Conservation (phyloP, 768 basidiomycete species). For the Psilocybe tampanensis region DNA sequence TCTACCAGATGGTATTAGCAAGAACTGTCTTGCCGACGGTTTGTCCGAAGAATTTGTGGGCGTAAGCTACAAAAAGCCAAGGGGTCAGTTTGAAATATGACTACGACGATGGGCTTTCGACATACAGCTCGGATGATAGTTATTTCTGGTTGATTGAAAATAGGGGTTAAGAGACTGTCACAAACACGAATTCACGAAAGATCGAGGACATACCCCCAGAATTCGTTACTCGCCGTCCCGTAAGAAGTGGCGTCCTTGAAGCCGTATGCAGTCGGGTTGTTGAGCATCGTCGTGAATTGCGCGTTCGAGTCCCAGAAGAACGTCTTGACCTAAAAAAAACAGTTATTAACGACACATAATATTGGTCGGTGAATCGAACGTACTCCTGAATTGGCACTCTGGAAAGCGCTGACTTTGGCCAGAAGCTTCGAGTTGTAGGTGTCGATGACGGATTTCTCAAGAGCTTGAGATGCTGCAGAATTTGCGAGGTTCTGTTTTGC, state of each 20-base stretch:
- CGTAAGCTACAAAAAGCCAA: conserved; percentile 32
- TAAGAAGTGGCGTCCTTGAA: conserved; percentile 53
- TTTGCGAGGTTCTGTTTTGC: conserved; percentile 50
- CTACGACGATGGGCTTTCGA: background rate
- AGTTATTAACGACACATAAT: too few species aligned
- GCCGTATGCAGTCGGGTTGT: conserved; percentile 49
- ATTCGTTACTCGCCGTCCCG: conserved; percentile 42
- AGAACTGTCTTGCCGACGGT: conserved; percentile 20
- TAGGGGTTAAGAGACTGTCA: background rate
- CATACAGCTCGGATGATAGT: conserved; percentile 57
- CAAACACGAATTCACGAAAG: background rate
- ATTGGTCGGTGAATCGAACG: too few species aligned
- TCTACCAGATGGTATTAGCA: conserved; percentile 23
- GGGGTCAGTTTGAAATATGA: background rate
- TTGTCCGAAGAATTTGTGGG: conserved; percentile 38
- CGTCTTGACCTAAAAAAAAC: conserved; percentile 41
- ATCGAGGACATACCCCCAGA: conserved; percentile 50
- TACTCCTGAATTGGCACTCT: conserved; percentile 48
- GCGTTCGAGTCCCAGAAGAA: conserved; percentile 54
- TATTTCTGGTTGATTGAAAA: conserved; percentile 40
- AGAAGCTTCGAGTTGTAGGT: conserved; percentile 55
- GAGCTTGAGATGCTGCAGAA: conserved; percentile 35
- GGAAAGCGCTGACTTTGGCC: conserved; percentile 41
- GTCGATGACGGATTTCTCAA: conserved; percentile 47
- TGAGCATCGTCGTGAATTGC: conserved; percentile 49